These are phyloP conservation scores for Pseudotulostoma volvatum DNA, from an alignment of 495 filamentous ascomycete genomes.

Conservation along the genomic window DNA sequence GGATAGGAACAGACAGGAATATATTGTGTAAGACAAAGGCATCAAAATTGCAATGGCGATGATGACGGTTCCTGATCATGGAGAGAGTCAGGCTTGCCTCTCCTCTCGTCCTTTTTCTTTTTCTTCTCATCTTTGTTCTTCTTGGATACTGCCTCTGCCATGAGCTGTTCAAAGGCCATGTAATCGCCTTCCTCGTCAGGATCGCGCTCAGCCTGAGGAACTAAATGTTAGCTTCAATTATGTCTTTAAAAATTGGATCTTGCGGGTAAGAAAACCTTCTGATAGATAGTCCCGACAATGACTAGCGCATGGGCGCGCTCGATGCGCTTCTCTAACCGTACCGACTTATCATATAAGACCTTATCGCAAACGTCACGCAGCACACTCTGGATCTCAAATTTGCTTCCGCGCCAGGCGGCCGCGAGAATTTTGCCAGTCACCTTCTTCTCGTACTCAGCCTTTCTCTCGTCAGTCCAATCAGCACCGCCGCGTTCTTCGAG, in stretches of 20 bases:
- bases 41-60: not conserved
- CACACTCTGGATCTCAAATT: constrained; percentile 96
- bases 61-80: not conserved
- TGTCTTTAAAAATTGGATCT: not conserved
- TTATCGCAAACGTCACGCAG: constrained; percentile 73
- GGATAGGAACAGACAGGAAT: too few relatives aligned
- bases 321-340: constrained; percentile 66
- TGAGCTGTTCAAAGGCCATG: constrained; percentile 96
- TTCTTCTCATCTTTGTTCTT: constrained; percentile 68
- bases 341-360: constrained; percentile 59
- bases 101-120: constrained; percentile 52
- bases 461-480: constrained; percentile 97
- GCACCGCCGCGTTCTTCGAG: constrained; percentile 89
- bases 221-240: constrained; percentile 10
- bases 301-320: constrained; percentile 83
- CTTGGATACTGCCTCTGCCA: constrained; percentile 90
- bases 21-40: too few relatives aligned
- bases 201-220: constrained; percentile 60
- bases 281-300: constrained; percentile 72
- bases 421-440: constrained; percentile 98
- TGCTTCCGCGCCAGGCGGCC: constrained; percentile 90
- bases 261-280: too few relatives aligned
- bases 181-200: constrained; percentile 96
- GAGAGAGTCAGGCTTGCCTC: constrained; percentile 1
- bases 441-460: constrained; percentile 83